phyloP scores from a whole-genome alignment of 1,139 yeast species.

The Barnettozyma hawaiiensis region DNA sequence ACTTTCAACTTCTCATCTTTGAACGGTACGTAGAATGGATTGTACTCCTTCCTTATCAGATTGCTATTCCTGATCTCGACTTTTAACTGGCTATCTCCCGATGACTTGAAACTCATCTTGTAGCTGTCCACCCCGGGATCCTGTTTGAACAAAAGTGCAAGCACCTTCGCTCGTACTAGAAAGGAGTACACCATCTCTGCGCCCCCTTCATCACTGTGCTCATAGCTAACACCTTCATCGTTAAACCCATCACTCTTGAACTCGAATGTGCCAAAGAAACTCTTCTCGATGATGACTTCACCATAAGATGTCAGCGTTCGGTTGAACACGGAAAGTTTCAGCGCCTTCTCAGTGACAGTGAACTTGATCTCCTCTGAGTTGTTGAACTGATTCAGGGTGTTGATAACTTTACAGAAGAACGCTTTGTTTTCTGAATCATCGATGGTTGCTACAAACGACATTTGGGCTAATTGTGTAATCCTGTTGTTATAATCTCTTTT shows the following conservation, averaged over 20 bases:
- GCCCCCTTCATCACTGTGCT: slow-evolving; percentile 1
- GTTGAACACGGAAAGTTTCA: slow-evolving; percentile 39
- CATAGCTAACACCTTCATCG: slow-evolving; percentile 28
- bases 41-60: slow-evolving; percentile 47
- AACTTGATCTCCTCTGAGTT: slow-evolving; percentile 35
- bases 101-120: slow-evolving; percentile 23
- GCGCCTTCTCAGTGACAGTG: slow-evolving; percentile 24
- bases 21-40: slow-evolving; percentile 46
- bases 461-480: no score
- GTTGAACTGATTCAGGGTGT: slow-evolving; percentile 35
- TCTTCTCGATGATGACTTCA: slow-evolving; percentile 33
- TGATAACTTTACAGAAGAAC: slow-evolving; percentile 39
- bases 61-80: slow-evolving; percentile 46
- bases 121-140: slow-evolving; percentile 34
- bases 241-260: slow-evolving; percentile 26
- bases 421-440: slow-evolving; percentile 34
- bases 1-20: slow-evolving; percentile 34
- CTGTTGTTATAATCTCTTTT: background rate
- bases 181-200: slow-evolving; percentile 34
- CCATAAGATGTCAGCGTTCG: slow-evolving; percentile 39
- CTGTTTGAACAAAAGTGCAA: slow-evolving; percentile 41
- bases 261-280: slow-evolving; percentile 35
- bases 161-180: slow-evolving; percentile 42
- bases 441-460: slow-evolving; percentile 39
- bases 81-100: slow-evolving; percentile 32